These are phyloP conservation scores for Biscutella laevigata DNA, from an alignment of 441 rosid species.

Conservation along the genomic window DNA sequence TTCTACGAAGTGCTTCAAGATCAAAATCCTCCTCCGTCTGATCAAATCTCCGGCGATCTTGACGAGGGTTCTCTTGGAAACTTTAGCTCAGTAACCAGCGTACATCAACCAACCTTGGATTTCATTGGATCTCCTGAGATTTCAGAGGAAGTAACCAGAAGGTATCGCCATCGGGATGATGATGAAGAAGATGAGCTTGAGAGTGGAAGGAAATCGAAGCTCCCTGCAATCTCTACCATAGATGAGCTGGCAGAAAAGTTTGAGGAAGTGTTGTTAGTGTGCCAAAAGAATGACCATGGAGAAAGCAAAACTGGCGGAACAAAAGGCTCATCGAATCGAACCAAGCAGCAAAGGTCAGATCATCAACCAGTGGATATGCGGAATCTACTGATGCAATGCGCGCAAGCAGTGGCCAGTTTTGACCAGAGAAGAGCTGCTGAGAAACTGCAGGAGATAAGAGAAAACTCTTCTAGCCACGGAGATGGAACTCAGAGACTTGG, in stretches of 20 bases:
- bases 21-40: conserved; percentile 30
- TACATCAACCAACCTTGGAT: conserved; percentile 18
- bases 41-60: conserved; percentile 6
- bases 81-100: conserved; percentile 9
- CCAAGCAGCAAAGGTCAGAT: conserved; percentile 17
- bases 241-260: conserved; percentile 44
- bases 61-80: conserved; percentile 11
- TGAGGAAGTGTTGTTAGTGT: conserved; percentile 53
- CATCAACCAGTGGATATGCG: conserved; percentile 67
- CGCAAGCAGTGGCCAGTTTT: conserved; percentile 62
- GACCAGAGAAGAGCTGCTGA: conserved; percentile 60
- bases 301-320: conserved; percentile 5
- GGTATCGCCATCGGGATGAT: conserved; percentile 38
- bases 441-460: conserved; percentile 56
- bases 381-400: conserved; percentile 58
- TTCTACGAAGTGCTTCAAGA: conserved; percentile 59
- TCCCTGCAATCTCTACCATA: conserved; percentile 44
- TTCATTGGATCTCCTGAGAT: background rate
- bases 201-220: conserved; percentile 46
- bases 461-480: conserved; percentile 50
- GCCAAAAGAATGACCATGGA: conserved; percentile 23
- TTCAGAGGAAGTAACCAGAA: conserved; percentile 27
- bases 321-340: conserved; percentile 6
- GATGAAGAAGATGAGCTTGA: conserved; percentile 34
- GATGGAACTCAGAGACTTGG: conserved; percentile 71